Percentiles rank a stretch among this genome's conserved stretches.
These are phyloP conservation scores for Trichoderma afroharzianum DNA, from an alignment of 2,329 filamentous ascomycete genomes.

Conservation along the genomic window DNA sequence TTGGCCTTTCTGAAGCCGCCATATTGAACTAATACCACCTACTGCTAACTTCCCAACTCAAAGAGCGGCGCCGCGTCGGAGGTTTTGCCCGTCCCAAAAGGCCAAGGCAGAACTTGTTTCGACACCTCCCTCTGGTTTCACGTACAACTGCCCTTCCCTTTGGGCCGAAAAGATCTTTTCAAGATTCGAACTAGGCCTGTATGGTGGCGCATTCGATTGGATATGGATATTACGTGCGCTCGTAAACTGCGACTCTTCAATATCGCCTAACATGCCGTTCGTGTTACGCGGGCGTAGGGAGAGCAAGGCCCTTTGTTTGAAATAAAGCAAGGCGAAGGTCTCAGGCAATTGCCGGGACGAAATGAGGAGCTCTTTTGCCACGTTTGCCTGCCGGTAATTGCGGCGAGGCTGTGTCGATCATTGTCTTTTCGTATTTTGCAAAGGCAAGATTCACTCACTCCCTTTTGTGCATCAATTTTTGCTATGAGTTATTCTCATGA, in stretches of 20 bases:
- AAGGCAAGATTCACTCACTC: background rate
- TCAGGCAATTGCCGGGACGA: background rate
- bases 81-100: background rate
- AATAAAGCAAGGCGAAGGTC: background rate
- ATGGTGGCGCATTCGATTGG: slow-evolving; percentile 7
- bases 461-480: background rate
- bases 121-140: background rate
- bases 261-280: background rate
- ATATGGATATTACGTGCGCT: background rate
- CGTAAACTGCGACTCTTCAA: slow-evolving; percentile 5
- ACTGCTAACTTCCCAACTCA: background rate
- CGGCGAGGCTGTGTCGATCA: background rate
- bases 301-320: background rate
- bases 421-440: background rate
- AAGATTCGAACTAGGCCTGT: background rate
- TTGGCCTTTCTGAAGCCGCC: background rate
- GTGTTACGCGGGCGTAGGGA: background rate
- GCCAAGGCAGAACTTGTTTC: background rate
- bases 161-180: background rate
- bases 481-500: background rate
- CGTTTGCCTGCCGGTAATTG: background rate
- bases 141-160: background rate
- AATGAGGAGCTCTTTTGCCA: background rate
- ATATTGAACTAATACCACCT: background rate
- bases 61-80: background rate